Evolutionary conservation across 139 green algal genomes (phyloP), one percentile per base, ranked within the genome.

Genomic region (Yamagishiella unicocca): DNA sequence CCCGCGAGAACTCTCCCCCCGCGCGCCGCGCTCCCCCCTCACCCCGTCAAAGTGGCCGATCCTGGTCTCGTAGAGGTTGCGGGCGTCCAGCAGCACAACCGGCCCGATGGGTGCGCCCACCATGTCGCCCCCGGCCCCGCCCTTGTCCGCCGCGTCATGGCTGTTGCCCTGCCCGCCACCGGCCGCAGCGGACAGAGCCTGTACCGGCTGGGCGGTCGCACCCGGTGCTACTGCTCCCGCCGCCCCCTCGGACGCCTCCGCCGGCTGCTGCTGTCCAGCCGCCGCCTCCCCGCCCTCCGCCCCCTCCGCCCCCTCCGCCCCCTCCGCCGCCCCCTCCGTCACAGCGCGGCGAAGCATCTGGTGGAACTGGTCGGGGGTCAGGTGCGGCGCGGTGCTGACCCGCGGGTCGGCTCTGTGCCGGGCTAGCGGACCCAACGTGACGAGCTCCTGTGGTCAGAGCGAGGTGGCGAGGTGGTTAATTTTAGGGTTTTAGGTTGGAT

Each of bases 31-130:
- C 76, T 67, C 42, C 14, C 76, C 2, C 25, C 81, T 73, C 70
- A 88, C 82, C 88, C 55, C 82, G 33, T 58, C 37, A 74, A 89
- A 92, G 43, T 88, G 83, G 90, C 96, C 96, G 1, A 98, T 95
- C 25, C 83, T 40, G 0, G 91, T 95, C 88, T 98, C 96, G 70
- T 98, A 98, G 5, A 93, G 14, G 84, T 98, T 98, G 0, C 96
- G 68, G 0, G 75, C 83, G 62, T 98, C 96, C 53, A 98, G n/a
- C 40, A 98, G 84, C 76, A 98, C 95, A 7, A 87, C 87, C 21
- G 40, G 3, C 45, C 45, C 40, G 12, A 24, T 7, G 66, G 33
- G 29, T 29, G 29, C 40, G 38, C n/a, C n/a, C n/a, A n/a, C n/a
- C n/a, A n/a, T n/a, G n/a, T n/a, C n/a, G n/a, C n/a, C n/a, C n/a